Conservation (phyloP, 1,284 basidiomycete species). For the Apiotrichum gracile region DNA sequence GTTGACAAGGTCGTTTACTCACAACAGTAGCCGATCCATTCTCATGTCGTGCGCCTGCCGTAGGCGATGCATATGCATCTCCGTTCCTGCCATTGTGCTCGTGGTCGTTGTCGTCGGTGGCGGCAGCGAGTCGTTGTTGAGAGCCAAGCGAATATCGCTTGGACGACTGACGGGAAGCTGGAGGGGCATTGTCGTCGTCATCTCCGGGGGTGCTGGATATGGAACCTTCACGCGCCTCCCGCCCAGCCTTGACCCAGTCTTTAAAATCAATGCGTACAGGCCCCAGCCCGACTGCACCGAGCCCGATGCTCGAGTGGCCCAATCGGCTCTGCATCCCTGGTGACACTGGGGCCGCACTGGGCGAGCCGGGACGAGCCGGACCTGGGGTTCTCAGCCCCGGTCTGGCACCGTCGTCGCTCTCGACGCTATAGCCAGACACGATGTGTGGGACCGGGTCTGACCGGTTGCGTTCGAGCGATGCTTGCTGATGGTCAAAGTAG, state of each 20-base stretch:
- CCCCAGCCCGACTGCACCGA: slow-evolving; percentile 13
- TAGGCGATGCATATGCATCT: no score
- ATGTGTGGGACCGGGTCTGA: background rate
- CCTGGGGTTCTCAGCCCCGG: background rate
- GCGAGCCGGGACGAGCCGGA: slow-evolving; percentile 1
- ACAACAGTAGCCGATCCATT: no score
- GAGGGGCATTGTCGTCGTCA: background rate
- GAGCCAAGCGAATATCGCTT: background rate
- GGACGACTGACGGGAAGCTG: background rate
- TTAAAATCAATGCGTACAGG: slow-evolving; percentile 20
- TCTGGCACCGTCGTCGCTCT: background rate
- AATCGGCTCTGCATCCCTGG: background rate
- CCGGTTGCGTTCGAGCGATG: background rate
- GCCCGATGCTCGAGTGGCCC: background rate
- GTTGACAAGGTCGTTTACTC: no score
- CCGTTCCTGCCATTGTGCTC: background rate
- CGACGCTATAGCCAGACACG: background rate
- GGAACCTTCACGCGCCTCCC: background rate
- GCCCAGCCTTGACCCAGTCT: slow-evolving; percentile 21
- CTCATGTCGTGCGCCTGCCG: no score
- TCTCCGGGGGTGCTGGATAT: background rate
- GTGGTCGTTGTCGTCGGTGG: background rate
- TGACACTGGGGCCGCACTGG: slow-evolving; percentile 2
- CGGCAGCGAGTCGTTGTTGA: background rate
- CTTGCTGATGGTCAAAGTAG: background rate